These are phyloP conservation scores for Sarocladiaceae sp. DNA, from an alignment of 2,329 filamentous ascomycete genomes.

Conservation along the genomic window DNA sequence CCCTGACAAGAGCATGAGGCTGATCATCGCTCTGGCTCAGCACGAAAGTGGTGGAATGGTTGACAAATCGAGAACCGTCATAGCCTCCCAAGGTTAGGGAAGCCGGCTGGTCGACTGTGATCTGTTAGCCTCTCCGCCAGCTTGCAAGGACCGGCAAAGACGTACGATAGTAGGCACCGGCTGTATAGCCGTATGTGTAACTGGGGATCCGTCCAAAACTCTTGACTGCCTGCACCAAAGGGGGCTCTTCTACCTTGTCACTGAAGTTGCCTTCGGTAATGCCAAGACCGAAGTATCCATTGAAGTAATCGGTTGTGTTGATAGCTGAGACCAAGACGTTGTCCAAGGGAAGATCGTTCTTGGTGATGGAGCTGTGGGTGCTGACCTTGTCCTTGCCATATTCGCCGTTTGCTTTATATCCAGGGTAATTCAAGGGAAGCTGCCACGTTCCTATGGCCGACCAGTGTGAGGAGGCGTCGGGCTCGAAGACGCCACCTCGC, in stretches of 20 bases:
- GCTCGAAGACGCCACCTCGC: constrained; percentile 55
- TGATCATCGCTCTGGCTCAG: constrained; percentile 48
- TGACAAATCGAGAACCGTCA: constrained; percentile 54
- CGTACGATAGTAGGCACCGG: constrained; percentile 66
- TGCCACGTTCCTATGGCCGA: constrained; percentile 51
- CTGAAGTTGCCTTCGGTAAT: constrained; percentile 48
- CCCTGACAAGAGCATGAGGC: constrained; percentile 55
- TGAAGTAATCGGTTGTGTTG: constrained; percentile 49
- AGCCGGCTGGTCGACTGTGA: constrained; percentile 33
- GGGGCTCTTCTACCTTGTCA: constrained; percentile 39
- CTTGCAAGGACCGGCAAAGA: constrained; percentile 63
- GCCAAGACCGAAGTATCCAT: constrained; percentile 51
- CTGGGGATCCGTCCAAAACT: constrained; percentile 57
- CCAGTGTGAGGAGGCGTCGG: constrained; percentile 50
- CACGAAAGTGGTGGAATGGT: constrained; percentile 55
- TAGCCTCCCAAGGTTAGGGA: constrained; percentile 66
- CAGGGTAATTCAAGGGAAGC: constrained; percentile 53
- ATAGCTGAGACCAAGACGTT: constrained; percentile 43
- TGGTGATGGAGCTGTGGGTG: constrained; percentile 31
- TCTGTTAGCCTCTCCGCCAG: constrained; percentile 35
- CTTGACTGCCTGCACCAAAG: constrained; percentile 52
- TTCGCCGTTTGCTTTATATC: constrained; percentile 52
- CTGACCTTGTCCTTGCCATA: constrained; percentile 52
- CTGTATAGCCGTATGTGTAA: constrained; percentile 69
- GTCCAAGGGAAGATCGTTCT: constrained; percentile 34